Evolutionary conservation across 2,329 filamentous ascomycete genomes (phyloP).

Genomic region (Xylariomycetidae sp.): DNA sequence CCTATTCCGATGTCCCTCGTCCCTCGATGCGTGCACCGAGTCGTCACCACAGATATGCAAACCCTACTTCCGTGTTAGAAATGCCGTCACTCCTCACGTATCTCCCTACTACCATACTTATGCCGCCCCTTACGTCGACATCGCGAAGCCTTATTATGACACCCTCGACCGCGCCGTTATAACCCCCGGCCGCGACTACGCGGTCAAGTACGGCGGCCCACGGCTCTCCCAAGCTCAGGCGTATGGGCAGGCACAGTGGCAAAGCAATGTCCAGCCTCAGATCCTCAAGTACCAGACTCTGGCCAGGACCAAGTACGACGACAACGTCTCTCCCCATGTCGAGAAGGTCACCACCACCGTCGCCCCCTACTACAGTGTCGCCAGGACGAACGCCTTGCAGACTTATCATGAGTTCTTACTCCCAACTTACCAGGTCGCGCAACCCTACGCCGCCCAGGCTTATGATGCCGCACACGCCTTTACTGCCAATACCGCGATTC

Average conservation of each 20-base stretch:
- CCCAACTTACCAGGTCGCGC: conserved; percentile 69
- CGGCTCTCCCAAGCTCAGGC: conserved; percentile 62
- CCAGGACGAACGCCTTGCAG: conserved; percentile 57
- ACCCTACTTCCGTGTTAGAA: conserved; percentile 68
- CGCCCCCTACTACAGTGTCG: conserved; percentile 68
- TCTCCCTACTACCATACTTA: conserved; percentile 84
- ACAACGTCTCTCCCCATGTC: conserved; percentile 69
- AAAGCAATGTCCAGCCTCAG: conserved; percentile 71
- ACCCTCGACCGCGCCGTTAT: conserved; percentile 60
- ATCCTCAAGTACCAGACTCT: conserved; percentile 60
- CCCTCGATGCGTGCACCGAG: conserved; percentile 61
- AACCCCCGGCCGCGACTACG: conserved; percentile 61
- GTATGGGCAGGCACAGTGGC: conserved; percentile 71
- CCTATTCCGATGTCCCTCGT: conserved; percentile 75
- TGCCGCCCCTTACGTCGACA: conserved; percentile 75
- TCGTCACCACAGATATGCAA: conserved; percentile 75
- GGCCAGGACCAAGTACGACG: conserved; percentile 62
- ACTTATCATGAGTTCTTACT: conserved; percentile 69
- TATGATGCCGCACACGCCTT: conserved; percentile 66
- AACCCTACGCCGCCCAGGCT: conserved; percentile 67
- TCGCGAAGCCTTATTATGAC: conserved; percentile 70
- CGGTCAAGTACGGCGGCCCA: conserved; percentile 71
- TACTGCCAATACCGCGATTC: conserved; percentile 64
- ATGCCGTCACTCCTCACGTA: conserved; percentile 64
- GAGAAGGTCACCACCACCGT: conserved; percentile 52